phyloP scores from a whole-genome alignment of 805 yeast genomes.

The Grigorovia humatica region DNA sequence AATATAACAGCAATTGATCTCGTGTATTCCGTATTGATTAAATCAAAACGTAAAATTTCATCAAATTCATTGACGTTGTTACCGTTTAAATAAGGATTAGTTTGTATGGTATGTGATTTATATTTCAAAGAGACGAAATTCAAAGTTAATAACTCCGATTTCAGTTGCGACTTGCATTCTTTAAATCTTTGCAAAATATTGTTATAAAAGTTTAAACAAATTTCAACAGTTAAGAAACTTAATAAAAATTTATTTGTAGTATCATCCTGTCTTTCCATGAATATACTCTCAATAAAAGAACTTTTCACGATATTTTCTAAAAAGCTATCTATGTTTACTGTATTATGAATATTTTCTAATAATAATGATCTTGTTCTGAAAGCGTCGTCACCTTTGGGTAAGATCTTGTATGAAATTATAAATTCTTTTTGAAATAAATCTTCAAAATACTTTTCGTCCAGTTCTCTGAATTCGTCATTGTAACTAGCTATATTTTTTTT shows the following conservation, averaged over 20 bases:
- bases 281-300: constrained; percentile 56
- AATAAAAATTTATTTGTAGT: constrained; percentile 19
- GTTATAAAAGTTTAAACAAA: constrained; percentile 31
- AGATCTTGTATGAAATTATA: constrained; percentile 15
- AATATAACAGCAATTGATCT: constrained; percentile 20
- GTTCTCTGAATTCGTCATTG: not conserved
- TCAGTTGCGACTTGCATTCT: constrained; percentile 29
- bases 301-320: constrained; percentile 36
- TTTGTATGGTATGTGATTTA: constrained; percentile 29
- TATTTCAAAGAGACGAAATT: constrained; percentile 28
- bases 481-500: not conserved
- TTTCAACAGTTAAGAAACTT: constrained; percentile 27
- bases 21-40: constrained; percentile 18
- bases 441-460: constrained; percentile 1
- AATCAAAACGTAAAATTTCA: constrained; percentile 1
- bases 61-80: constrained; percentile 1
- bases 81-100: not conserved
- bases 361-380: constrained; percentile 25
- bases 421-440: constrained; percentile 12
- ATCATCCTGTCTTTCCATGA: constrained; percentile 31
- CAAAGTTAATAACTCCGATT: constrained; percentile 32
- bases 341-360: constrained; percentile 18
- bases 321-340: constrained; percentile 16
- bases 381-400: constrained; percentile 27
- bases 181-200: constrained; percentile 29